These are phyloP conservation scores for Endothia cerciana DNA, from an alignment of 2,329 filamentous ascomycete genomes.

Conservation along the genomic window DNA sequence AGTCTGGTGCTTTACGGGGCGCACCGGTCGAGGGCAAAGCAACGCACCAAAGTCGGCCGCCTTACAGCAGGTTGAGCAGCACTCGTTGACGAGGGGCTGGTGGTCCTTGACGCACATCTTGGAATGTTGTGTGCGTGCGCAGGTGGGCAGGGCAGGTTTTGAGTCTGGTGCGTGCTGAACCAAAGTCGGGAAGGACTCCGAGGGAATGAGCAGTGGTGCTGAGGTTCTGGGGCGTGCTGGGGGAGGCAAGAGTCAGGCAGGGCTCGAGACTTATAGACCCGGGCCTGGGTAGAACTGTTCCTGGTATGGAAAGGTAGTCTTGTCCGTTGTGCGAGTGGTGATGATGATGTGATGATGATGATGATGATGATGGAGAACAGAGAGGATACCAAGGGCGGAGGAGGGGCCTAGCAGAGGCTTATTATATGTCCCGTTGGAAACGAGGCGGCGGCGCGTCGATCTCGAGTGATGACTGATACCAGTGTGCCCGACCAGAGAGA, in stretches of 20 bases:
- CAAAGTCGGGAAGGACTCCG: neutral
- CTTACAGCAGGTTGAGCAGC: slow-evolving; percentile 58
- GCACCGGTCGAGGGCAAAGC: neutral
- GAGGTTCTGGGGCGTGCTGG: neutral
- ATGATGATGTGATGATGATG: too few species aligned
- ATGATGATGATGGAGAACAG: slow-evolving; percentile 11
- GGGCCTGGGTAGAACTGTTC: neutral
- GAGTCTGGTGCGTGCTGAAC: neutral
- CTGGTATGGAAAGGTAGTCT: neutral
- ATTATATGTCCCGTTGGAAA: slow-evolving; percentile 11
- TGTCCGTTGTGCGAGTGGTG: slow-evolving; percentile 9
- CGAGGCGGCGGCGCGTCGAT: slow-evolving; percentile 16
- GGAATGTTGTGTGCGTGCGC: slow-evolving; percentile 24
- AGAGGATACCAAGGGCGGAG: neutral
- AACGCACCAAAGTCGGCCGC: slow-evolving; percentile 48
- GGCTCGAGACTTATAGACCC: neutral
- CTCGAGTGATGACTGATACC: slow-evolving; percentile 6
- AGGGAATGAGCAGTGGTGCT: neutral
- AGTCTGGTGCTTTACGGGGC: neutral
- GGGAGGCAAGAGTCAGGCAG: neutral
- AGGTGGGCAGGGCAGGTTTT: slow-evolving; percentile 10
- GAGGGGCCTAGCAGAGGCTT: slow-evolving; percentile 16
- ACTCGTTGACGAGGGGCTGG: slow-evolving; percentile 51
- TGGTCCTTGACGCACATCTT: slow-evolving; percentile 48
- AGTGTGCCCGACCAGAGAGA: neutral